These are phyloP conservation scores for Suillus variegatus DNA, from an alignment of 768 basidiomycete genomes.

Conservation along the genomic window DNA sequence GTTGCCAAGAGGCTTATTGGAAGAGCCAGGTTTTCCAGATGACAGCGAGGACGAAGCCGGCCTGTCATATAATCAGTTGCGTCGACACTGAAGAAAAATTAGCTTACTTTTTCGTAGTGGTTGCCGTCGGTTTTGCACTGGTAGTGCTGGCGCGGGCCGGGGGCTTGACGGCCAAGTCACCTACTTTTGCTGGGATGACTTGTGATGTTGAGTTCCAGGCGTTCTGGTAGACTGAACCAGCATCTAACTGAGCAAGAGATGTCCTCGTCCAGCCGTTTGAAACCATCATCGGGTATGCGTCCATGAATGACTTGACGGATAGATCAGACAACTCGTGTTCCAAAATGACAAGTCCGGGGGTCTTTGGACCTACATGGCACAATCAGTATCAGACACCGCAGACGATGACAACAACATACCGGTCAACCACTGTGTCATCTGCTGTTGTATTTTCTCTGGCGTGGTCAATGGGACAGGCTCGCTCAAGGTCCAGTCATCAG, in stretches of 20 bases:
- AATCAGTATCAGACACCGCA: slow-evolving; percentile 4
- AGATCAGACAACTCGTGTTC: slow-evolving; percentile 77
- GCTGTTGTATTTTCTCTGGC: slow-evolving; percentile 42
- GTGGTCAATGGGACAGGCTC: slow-evolving; percentile 42
- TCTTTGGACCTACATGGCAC: slow-evolving; percentile 55
- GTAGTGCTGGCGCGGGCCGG: neutral
- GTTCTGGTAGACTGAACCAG: slow-evolving; percentile 49
- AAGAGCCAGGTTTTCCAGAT: slow-evolving; percentile 11
- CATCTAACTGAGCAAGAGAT: slow-evolving; percentile 51
- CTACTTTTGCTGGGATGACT: slow-evolving; percentile 26
- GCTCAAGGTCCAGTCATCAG: slow-evolving; percentile 74
- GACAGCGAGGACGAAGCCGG: slow-evolving; percentile 5
- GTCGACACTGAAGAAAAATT: neutral
- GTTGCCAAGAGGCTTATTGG: slow-evolving; percentile 29
- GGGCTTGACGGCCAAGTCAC: slow-evolving; percentile 17
- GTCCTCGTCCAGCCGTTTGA: slow-evolving; percentile 70
- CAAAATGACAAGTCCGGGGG: slow-evolving; percentile 77
- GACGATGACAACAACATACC: slow-evolving; percentile 33
- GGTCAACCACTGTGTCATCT: slow-evolving; percentile 58
- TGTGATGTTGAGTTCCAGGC: slow-evolving; percentile 33
- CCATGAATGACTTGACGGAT: slow-evolving; percentile 67
- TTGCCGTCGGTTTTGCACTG: neutral
- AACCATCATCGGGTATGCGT: slow-evolving; percentile 61
- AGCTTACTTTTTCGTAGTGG: slow-evolving; percentile 12
- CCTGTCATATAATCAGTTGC: slow-evolving; percentile 9